Conservation (phyloP, 768 basidiomycete genomes). For the Cubamyces sp. region DNA sequence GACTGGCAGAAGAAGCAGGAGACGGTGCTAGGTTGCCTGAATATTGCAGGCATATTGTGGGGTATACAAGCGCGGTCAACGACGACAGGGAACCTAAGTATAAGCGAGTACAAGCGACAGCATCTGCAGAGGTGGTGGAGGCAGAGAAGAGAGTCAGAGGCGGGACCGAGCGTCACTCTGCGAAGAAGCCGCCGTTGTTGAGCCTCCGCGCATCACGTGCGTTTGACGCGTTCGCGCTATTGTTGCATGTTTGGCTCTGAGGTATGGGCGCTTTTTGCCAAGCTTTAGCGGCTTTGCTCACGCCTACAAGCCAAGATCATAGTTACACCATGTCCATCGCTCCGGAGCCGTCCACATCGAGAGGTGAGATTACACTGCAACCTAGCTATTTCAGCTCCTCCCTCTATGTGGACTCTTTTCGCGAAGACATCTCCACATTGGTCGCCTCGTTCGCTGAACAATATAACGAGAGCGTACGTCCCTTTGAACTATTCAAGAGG, state of each 20-base stretch:
- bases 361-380: slow-evolving; percentile 69
- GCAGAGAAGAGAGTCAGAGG: background rate
- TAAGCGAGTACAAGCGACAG: background rate
- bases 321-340: slow-evolving; percentile 42
- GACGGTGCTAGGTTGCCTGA: slow-evolving; percentile 54
- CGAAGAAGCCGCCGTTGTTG: slow-evolving; percentile 7
- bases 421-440: slow-evolving; percentile 64
- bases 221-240: slow-evolving; percentile 29
- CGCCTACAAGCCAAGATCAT: too few relatives aligned
- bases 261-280: background rate
- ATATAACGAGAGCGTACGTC: slow-evolving; percentile 44
- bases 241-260: slow-evolving; percentile 23
- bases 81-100: background rate
- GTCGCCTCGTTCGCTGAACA: slow-evolving; percentile 55
- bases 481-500: slow-evolving; percentile 73
- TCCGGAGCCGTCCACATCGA: slow-evolving; percentile 58
- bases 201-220: slow-evolving; percentile 20
- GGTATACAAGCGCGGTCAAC: background rate
- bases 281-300: background rate
- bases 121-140: slow-evolving; percentile 9
- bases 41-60: slow-evolving; percentile 42
- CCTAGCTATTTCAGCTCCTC: slow-evolving; percentile 82
- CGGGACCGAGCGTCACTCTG: slow-evolving; percentile 10
- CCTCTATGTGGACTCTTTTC: slow-evolving; percentile 64
- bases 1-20: slow-evolving; percentile 79